Base-by-base conservation (phyloP, 2,329 filamentous ascomycete genomes). In the Fusarium clavum region DNA sequence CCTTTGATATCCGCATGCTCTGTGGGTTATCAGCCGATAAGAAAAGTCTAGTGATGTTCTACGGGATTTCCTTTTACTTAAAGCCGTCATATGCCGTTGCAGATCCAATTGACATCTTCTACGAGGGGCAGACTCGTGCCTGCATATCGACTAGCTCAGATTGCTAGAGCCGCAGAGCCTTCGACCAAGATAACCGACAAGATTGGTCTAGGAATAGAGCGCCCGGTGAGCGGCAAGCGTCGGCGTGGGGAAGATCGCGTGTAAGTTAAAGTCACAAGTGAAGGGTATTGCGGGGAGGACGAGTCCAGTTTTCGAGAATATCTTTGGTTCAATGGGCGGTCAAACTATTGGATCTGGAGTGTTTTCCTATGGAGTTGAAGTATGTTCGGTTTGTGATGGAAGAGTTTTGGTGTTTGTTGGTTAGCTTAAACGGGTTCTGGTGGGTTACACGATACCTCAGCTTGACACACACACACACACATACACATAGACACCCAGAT, bases 61-160 rank as follows among this genome's bases (percentile, higher is more conserved):
- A 34, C 41, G 8, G 24, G 10, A 7, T 34, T 61, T 65, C 27
- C 14, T 13, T 38, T 18, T 22, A 22, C 12, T 34, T 51, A 70
- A 70, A 70, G 67, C 67, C 67, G 67, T 25, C 27, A 47, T 40
- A 71, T 70, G 67, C 67, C 67, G 67, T 51, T 43, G 34, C 32
- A 52, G 38, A 27, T 52, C 48, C 48, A 27, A 40, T 22, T 14
- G 30, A 13, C 16, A 43, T 27, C 22, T 46, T 45, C 32, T 41
- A 30, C 16, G 25, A 49, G 34, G 9, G 14, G n/a, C 20, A 63
- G 41, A 27, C 20, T 25, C 18, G 49, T 32, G 34, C 40, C 41
- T 71, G 48, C 41, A 68, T 54, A 38, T 29, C n/a, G 57, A 24
- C 40, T 71, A 22, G 55, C 46, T 46, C 18, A 29, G 5, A 14